Percentiles rank a stretch among this genome's conserved stretches.
phyloP scores from a whole-genome alignment of 139 green algal genomes.

The Dunaliella primolecta region DNA sequence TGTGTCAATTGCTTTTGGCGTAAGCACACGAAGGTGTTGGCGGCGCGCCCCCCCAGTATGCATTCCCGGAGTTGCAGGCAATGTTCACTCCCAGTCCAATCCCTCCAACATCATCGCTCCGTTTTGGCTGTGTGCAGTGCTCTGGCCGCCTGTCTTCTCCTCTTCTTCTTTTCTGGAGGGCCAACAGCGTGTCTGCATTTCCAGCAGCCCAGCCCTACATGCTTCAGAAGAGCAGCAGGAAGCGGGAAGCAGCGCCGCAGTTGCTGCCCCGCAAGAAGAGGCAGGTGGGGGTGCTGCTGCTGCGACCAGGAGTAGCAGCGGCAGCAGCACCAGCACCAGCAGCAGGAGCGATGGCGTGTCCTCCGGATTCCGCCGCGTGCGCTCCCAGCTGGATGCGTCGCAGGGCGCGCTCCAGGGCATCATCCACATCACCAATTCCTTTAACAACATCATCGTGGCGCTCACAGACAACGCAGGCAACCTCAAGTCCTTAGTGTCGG shows the following conservation, averaged over 20 bases:
- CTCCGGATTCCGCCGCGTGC: not conserved
- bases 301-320: not conserved
- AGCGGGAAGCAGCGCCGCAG: too few relatives aligned
- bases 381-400: not conserved
- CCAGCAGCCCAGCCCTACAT: not conserved
- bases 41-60: too few relatives aligned
- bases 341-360: not conserved
- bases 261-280: too few relatives aligned
- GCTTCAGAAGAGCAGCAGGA: not conserved
- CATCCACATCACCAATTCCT: conserved; percentile 51
- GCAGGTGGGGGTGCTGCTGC: too few relatives aligned
- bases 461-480: conserved; percentile 37
- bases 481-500: conserved; percentile 35
- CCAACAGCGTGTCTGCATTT: not conserved
- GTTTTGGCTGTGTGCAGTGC: not conserved
- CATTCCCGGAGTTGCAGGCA: too few relatives aligned
- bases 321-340: too few relatives aligned
- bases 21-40: too few relatives aligned
- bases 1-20: too few relatives aligned
- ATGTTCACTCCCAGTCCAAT: too few relatives aligned
- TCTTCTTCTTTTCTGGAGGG: not conserved
- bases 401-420: conserved; percentile 30
- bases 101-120: too few relatives aligned
- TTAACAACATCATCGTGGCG: conserved; percentile 56
- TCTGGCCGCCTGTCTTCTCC: not conserved